Evolutionary conservation across 208 protist genomes (phyloP), one percentile per base, ranked within the genome.

Genomic region (Trypanosoma avium): DNA sequence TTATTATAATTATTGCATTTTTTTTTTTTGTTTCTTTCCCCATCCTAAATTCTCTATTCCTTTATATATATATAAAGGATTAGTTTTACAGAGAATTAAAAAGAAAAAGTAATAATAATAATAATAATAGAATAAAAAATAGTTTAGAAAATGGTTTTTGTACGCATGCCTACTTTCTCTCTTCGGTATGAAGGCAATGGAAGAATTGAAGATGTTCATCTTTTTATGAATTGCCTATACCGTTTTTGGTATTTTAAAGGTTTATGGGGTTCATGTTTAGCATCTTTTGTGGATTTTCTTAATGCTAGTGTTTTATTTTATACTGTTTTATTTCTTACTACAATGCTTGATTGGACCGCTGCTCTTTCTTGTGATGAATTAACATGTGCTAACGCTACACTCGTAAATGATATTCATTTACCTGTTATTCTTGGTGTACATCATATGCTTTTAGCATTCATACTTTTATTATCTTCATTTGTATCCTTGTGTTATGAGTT

Each of bases 161-260:
- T 54, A 21, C 47, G 27, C 4, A 8, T 57, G 7, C 71, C 67
- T n/a, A 55, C 60, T 13, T 76, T 73, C 33, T 88, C 75, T 22
- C 62, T 87, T 26, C 70, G 75, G 53, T 76, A 85, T 49, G 60
- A 77, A 17, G 78, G 73, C 8, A 83, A 66, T 45, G 75, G 82
- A 10, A 70, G 69, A 30, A 81, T 92, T 22, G 77, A 81, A 29
- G 79, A 90, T 61, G 70, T 80, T n/a, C 76, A 77, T 29, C 58
- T 80, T n/a, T 85, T 90, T 50, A 88, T 88, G 79, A 78, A 70
- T 47, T 73, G 67, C 40, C 50, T 86, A 4, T 94, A 94, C 61
- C 52, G 58, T 22, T 88, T 87, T 50, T 94, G 88, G 85, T 81
- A 82, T 42, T 68, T 82, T 65, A 89, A 88, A 46, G 88, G 88